These are phyloP conservation scores for Pelargonium cotyledonis DNA, from an alignment of 441 rosid genomes.

Conservation along the genomic window DNA sequence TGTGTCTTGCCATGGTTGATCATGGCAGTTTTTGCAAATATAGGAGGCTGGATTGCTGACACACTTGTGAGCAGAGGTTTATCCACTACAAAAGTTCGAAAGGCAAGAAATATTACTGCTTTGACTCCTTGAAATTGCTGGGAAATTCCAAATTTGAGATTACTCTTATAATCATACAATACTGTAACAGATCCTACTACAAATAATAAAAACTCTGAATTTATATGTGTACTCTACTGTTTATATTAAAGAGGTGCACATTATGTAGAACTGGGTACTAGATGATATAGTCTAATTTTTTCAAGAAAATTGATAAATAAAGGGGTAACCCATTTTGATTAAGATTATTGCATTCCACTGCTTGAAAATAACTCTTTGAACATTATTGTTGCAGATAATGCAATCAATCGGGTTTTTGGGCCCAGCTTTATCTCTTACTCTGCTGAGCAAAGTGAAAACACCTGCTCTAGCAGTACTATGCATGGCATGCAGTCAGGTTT, in stretches of 20 bases:
- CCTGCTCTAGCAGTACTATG: conserved; percentile 96
- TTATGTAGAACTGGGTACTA: no score
- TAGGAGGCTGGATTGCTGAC: conserved; percentile 99
- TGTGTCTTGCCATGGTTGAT: conserved; percentile 99
- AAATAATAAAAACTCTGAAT: no score
- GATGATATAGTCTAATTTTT: no score
- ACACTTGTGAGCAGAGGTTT: conserved; percentile 88
- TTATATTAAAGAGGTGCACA: no score
- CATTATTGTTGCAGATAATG: conserved; percentile 66
- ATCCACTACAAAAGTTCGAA: conserved; percentile 85
- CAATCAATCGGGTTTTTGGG: conserved; percentile 95
- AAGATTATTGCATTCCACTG: not conserved
- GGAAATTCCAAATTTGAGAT: no score
- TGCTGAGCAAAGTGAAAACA: conserved; percentile 74
- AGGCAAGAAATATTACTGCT: conserved; percentile 48
- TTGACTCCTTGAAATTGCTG: not conserved
- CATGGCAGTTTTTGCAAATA: conserved; percentile 85
- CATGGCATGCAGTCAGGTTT: conserved; percentile 99
- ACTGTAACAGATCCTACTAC: no score
- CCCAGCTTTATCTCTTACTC: conserved; percentile 87
- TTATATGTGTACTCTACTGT: no score
- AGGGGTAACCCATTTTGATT: not conserved
- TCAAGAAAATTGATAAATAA: not conserved
- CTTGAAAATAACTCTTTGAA: conserved; percentile 15
- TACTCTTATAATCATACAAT: no score